phyloP scores from a whole-genome alignment of 495 filamentous ascomycete species.

The Xylaria palmicola region DNA sequence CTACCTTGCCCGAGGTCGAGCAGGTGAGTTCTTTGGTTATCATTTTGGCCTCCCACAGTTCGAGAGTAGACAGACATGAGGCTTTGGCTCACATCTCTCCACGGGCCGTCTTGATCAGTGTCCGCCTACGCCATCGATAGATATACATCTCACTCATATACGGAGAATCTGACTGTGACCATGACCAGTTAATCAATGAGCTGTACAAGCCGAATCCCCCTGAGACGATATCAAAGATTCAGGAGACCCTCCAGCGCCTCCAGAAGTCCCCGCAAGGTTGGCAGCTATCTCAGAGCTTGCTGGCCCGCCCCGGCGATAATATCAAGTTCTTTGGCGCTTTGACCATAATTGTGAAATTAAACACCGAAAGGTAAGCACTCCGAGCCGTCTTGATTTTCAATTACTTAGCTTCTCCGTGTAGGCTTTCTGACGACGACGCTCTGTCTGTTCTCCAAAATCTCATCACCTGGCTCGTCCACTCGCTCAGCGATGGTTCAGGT shows the following conservation, averaged over 20 bases:
- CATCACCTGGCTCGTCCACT: slow-evolving; percentile 63
- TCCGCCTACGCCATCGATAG: slow-evolving; percentile 17
- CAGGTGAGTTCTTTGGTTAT: slow-evolving; percentile 28
- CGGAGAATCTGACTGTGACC: slow-evolving; percentile 12
- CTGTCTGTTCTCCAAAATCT: slow-evolving; percentile 66
- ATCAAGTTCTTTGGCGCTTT: slow-evolving; percentile 92
- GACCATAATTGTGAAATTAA: slow-evolving; percentile 90
- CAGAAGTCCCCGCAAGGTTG: slow-evolving; percentile 80
- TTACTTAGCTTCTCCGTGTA: slow-evolving; percentile 38
- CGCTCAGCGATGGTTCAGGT: slow-evolving; percentile 57
- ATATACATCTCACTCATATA: slow-evolving; percentile 14
- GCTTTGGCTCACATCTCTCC: not conserved
- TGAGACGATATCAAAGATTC: slow-evolving; percentile 62
- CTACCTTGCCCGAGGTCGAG: slow-evolving; percentile 29
- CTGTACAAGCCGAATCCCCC: slow-evolving; percentile 70
- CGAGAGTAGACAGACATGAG: not conserved
- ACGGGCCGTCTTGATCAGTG: not conserved
- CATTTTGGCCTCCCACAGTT: no score
- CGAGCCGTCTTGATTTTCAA: not conserved
- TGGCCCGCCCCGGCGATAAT: slow-evolving; percentile 62
- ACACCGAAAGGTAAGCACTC: slow-evolving; percentile 68
- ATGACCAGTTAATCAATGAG: slow-evolving; percentile 55
- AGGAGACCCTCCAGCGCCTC: slow-evolving; percentile 71
- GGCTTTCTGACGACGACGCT: slow-evolving; percentile 60
- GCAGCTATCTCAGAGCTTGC: slow-evolving; percentile 74